Percentiles rank a stretch among this genome's conserved stretches.
Evolutionary conservation across 331 rosid species (phyloP).

Genomic region (Dryas integrifolia): DNA sequence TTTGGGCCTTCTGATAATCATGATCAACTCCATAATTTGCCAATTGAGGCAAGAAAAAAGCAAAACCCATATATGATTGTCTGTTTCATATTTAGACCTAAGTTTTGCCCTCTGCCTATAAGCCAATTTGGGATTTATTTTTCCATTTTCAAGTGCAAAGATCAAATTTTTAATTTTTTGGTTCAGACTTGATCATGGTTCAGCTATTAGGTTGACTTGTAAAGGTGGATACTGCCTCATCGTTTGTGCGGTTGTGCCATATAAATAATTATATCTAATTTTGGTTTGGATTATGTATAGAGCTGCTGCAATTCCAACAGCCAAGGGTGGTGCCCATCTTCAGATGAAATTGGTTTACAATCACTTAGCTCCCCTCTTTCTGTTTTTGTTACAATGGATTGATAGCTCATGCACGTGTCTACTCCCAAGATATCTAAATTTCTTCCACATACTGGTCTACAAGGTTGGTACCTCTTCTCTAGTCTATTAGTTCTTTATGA

Average conservation of each 20-base stretch:
- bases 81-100: not conserved
- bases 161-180: not conserved
- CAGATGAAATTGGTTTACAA: constrained; percentile 91
- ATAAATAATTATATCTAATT: constrained; percentile 18
- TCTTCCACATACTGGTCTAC: constrained; percentile 79
- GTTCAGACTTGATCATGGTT: not conserved
- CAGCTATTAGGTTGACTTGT: constrained; percentile 8
- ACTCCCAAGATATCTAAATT: constrained; percentile 70
- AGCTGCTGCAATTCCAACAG: constrained; percentile 90
- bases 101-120: not conserved
- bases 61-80: constrained; percentile 19
- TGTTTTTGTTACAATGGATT: constrained; percentile 86
- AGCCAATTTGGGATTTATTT: constrained; percentile 16
- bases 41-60: constrained; percentile 3
- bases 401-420: constrained; percentile 84
- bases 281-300: constrained; percentile 44
- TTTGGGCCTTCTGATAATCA: not conserved
- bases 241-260: not conserved
- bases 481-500: not conserved
- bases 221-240: constrained; percentile 3
- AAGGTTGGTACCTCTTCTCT: constrained; percentile 53
- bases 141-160: not conserved
- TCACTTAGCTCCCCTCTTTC: constrained; percentile 79
- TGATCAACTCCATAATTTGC: constrained; percentile 14
- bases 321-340: constrained; percentile 68